Evolutionary conservation across 2,329 filamentous ascomycete species (phyloP).

Genomic region (Cryphonectria nitschkei): DNA sequence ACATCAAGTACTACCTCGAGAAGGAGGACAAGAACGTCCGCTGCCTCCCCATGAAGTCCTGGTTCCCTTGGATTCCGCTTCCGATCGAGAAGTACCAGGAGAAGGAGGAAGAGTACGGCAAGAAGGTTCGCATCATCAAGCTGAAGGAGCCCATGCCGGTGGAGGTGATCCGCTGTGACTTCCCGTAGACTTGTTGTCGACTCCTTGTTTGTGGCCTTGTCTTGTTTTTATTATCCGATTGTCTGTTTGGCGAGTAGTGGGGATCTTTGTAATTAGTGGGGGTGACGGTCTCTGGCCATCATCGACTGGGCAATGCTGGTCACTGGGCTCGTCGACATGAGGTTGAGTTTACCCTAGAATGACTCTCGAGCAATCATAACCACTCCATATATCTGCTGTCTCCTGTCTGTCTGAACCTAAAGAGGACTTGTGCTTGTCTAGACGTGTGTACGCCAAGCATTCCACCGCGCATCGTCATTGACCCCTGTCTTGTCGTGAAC

Average conservation of each 20-base stretch:
- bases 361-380: slow-evolving; percentile 2
- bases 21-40: slow-evolving; percentile 19
- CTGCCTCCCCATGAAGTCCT: slow-evolving; percentile 26
- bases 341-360: slow-evolving; percentile 9
- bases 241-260: background rate
- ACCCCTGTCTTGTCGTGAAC: background rate
- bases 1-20: slow-evolving; percentile 27
- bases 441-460: background rate
- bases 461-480: background rate
- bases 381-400: background rate
- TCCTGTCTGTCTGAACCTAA: background rate
- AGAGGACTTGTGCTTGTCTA: background rate
- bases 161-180: slow-evolving; percentile 28
- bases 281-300: background rate
- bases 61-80: slow-evolving; percentile 26
- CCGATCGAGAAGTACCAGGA: slow-evolving; percentile 20
- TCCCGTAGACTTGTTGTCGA: slow-evolving; percentile 13
- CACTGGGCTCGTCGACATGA: background rate
- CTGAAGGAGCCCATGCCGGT: slow-evolving; percentile 23
- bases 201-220: background rate
- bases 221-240: background rate
- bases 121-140: slow-evolving; percentile 14
- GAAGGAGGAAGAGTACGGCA: slow-evolving; percentile 19
- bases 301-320: background rate
- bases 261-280: background rate